These are phyloP conservation scores for Fusarium zealandicum DNA, from an alignment of 2,329 filamentous ascomycete species.

Conservation along the genomic window DNA sequence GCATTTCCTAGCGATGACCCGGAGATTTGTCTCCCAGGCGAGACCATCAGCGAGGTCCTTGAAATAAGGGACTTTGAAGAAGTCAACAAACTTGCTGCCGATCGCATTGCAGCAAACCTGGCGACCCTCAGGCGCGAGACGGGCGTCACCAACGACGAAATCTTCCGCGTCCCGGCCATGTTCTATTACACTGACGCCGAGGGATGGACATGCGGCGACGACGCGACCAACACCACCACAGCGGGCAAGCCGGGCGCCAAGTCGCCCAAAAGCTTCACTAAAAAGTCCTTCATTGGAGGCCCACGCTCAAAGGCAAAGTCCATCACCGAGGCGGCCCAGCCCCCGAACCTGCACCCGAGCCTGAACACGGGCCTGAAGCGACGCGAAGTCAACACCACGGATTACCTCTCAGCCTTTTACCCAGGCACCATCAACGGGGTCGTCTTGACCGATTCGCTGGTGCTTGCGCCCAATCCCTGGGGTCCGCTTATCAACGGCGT, in stretches of 20 bases:
- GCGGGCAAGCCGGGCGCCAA: neutral
- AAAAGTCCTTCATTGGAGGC: neutral
- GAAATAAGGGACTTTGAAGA: slow-evolving; percentile 7
- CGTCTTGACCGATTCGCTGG: slow-evolving; percentile 20
- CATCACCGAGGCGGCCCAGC: slow-evolving; percentile 21
- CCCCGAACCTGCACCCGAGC: no score
- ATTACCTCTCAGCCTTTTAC: slow-evolving; percentile 9
- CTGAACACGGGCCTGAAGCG: no score
- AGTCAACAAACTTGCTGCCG: slow-evolving; percentile 31
- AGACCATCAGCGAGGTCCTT: slow-evolving; percentile 31
- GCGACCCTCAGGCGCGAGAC: slow-evolving; percentile 36
- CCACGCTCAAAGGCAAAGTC: slow-evolving; percentile 14
- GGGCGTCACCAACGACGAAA: slow-evolving; percentile 34
- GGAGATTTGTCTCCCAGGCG: no score
- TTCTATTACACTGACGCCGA: slow-evolving; percentile 15
- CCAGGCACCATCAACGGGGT: slow-evolving; percentile 35
- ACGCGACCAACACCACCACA: neutral
- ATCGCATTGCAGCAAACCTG: slow-evolving; percentile 34
- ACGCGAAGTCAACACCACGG: neutral
- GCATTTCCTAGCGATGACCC: no score
- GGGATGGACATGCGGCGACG: neutral
- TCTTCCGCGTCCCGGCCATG: slow-evolving; percentile 31
- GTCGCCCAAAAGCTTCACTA: no score
- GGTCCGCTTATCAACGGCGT: slow-evolving; percentile 37
- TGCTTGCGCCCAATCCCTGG: slow-evolving; percentile 38